Evolutionary conservation across 805 yeast species (phyloP), one percentile per base, ranked within the genome.

Genomic region (Cyberlindnera samutprakarnensis): DNA sequence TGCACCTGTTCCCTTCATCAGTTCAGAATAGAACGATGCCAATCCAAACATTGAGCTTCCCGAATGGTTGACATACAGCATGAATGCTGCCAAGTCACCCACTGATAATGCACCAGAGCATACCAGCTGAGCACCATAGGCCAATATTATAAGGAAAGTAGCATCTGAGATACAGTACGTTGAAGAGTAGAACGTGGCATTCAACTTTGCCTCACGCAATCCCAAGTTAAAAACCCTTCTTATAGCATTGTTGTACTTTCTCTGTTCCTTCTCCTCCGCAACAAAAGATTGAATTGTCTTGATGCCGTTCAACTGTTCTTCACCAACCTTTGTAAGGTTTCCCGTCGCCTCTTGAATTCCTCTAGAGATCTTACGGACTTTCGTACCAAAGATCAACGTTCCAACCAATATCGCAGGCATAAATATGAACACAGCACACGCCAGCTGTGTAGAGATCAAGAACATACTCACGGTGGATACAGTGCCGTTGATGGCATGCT

Each of bases 1-100:
- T 1, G 97, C 97, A 35, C 98, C 98, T 7, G 86, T 83, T 33
- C 96, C 97, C 62, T 92, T 92, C 98, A 92, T 92, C 37, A 92
- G 62, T 55, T 92, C 98, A 1, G 95, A 79, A 52, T 88, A 92
- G 53, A 92, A 90, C 41, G 83, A 81, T 0, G 96, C 90, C n/a
- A 90, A 54, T 0, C 96, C 95, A 54, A 82, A 83, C 32, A 90
- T 83, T 5, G 96, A 81, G 21, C 82, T 69, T 1, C 96, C 96
- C 1, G 96, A 81, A 54, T 84, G 92, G n/a, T 86, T 86, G 1
- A 96, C 87, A 58, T 92, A 90, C 75, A 90, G 75, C 78, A 90
- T 79, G 56, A 86, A 90, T 16, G 95, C 86, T 9, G 96, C 85
- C 30, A 90, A 66, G 52, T 88, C 96, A 44, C 98, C 98, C 31